Conservation (phyloP, 2,329 filamentous ascomycete genomes). For the Aspergillus calidoustus region DNA sequence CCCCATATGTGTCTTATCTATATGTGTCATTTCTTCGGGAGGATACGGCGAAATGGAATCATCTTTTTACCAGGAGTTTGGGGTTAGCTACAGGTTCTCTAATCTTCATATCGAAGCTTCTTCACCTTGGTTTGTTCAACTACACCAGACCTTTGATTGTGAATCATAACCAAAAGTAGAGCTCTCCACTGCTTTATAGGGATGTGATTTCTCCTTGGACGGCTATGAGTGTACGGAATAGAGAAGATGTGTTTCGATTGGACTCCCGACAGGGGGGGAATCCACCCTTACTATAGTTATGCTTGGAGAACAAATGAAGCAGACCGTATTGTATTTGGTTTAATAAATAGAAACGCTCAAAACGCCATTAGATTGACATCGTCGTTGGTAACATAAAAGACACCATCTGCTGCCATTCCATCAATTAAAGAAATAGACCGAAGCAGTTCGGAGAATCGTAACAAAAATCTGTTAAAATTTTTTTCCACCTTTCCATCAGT, state of each 20-base stretch:
- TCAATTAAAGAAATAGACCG: conserved; percentile 25
- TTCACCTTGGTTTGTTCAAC: neutral
- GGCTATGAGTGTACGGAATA: too few species aligned
- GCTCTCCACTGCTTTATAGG: too few species aligned
- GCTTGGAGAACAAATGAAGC: conserved; percentile 8
- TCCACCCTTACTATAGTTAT: too few species aligned
- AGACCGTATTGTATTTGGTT: conserved; percentile 23
- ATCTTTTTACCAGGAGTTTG: neutral
- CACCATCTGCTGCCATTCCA: conserved; percentile 21
- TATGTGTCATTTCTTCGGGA: neutral
- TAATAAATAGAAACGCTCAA: conserved; percentile 29
- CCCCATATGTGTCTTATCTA: neutral
- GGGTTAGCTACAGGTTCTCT: neutral
- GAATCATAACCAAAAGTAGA: too few species aligned
- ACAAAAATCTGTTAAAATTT: conserved; percentile 4
- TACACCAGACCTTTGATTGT: too few species aligned
- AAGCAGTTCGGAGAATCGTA: conserved; percentile 23
- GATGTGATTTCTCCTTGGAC: too few species aligned
- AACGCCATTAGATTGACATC: conserved; percentile 29
- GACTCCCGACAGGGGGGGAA: too few species aligned
- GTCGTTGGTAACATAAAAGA: conserved; percentile 22
- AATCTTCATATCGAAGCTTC: neutral
- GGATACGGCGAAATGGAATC: neutral
- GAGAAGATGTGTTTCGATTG: too few species aligned
- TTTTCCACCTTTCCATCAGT: conserved; percentile 16